phyloP scores from a whole-genome alignment of 2,329 filamentous ascomycete species.

The Thielaviopsis ethacetica region DNA sequence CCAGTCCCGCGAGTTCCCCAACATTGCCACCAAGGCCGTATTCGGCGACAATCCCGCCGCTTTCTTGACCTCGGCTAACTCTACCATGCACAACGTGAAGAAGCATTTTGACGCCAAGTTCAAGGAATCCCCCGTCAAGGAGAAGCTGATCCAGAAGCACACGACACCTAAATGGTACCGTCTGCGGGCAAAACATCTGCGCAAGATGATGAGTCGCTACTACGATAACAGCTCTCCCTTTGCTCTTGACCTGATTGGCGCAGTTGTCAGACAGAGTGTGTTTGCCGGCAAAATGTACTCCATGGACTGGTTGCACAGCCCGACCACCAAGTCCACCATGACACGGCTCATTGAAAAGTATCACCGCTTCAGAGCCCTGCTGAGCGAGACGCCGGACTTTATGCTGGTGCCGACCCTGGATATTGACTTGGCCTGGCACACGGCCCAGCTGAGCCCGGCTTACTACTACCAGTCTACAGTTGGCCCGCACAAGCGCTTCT shows the following conservation, averaged over 20 bases:
- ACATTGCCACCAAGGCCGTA: slow-evolving; percentile 31
- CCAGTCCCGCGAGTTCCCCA: slow-evolving; percentile 34
- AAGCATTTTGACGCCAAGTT: background rate
- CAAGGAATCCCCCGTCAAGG: background rate
- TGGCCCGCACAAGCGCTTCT: slow-evolving; percentile 34
- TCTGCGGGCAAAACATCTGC: slow-evolving; percentile 18
- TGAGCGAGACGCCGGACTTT: slow-evolving; percentile 28
- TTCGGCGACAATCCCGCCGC: background rate
- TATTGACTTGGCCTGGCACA: slow-evolving; percentile 66
- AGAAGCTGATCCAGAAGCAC: background rate
- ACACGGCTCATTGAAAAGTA: slow-evolving; percentile 48
- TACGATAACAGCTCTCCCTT: slow-evolving; percentile 52
- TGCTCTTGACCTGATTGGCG: slow-evolving; percentile 46
- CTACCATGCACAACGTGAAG: slow-evolving; percentile 1
- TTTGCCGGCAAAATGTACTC: slow-evolving; percentile 57
- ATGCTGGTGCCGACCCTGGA: slow-evolving; percentile 56
- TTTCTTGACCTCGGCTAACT: background rate
- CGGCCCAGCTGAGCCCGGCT: slow-evolving; percentile 52
- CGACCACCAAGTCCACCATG: slow-evolving; percentile 47
- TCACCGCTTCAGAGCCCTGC: slow-evolving; percentile 43
- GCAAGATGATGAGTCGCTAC: slow-evolving; percentile 55
- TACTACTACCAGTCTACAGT: slow-evolving; percentile 46
- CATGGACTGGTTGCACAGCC: slow-evolving; percentile 65
- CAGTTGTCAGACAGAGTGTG: slow-evolving; percentile 47
- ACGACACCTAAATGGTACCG: background rate